phyloP scores from a whole-genome alignment of 768 basidiomycete species.

The Russula lepida region DNA sequence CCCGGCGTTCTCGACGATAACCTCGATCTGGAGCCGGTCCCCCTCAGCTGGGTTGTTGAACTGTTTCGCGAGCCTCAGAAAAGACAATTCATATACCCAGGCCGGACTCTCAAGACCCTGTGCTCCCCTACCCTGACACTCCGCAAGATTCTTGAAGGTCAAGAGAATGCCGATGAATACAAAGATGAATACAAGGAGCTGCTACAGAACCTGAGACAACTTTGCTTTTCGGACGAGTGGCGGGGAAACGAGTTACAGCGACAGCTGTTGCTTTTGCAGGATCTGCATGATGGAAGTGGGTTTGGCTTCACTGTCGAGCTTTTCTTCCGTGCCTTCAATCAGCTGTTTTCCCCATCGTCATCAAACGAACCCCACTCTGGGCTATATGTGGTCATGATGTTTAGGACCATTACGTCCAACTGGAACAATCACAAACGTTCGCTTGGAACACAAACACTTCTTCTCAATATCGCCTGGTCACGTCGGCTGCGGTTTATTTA shows the following conservation, averaged over 20 bases:
- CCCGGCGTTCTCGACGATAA: background rate
- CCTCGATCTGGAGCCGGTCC: background rate
- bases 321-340: background rate
- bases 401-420: background rate
- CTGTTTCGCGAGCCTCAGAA: background rate
- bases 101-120: background rate
- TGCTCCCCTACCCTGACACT: background rate
- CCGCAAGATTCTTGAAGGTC: background rate
- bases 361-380: background rate
- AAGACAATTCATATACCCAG: background rate
- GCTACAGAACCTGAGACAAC: background rate
- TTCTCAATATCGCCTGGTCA: background rate
- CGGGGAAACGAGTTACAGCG: background rate
- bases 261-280: background rate
- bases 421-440: background rate
- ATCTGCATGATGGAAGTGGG: background rate
- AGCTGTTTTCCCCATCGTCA: background rate
- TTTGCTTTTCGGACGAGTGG: too few species aligned
- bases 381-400: background rate
- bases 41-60: background rate
- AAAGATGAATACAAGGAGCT: background rate
- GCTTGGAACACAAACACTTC: background rate
- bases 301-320: background rate
- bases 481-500: background rate
- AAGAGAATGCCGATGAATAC: background rate